Percentiles rank a stretch among this genome's conserved stretches.
Evolutionary conservation across 306 rosid species (phyloP).

Genomic region (Sechiopsis laciniata): DNA sequence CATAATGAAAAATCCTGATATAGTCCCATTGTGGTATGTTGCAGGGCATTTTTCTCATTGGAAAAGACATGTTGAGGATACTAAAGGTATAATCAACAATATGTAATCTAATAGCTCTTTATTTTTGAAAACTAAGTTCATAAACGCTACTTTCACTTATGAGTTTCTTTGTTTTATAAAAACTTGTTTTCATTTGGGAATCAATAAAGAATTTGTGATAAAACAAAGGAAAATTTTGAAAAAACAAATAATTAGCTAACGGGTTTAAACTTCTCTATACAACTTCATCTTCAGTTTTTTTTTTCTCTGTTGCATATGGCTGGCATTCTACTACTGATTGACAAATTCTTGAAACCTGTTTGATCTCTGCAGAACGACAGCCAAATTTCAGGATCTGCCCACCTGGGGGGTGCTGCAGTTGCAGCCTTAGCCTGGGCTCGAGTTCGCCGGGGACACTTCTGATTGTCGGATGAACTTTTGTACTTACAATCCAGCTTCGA

Average conservation of each 20-base stretch:
- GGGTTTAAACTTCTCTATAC: not conserved
- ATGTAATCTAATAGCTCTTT: not conserved
- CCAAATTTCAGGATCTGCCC: constrained; percentile 65
- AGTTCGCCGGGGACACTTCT: constrained; percentile 66
- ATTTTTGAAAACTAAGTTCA: too few species aligned
- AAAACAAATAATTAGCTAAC: too few species aligned
- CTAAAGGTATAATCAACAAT: constrained; percentile 56
- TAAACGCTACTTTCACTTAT: too few species aligned
- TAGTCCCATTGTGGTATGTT: constrained; percentile 28
- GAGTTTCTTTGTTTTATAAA: too few species aligned
- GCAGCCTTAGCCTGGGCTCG: constrained; percentile 80
- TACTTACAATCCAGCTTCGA: not conserved
- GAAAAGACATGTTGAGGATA: constrained; percentile 57
- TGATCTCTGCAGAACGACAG: constrained; percentile 51
- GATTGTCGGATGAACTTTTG: not conserved
- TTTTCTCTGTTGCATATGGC: not conserved
- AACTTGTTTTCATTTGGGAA: too few species aligned
- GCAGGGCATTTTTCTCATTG: constrained; percentile 67
- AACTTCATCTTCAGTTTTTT: not conserved
- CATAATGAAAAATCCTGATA: constrained; percentile 27
- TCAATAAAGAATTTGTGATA: too few species aligned
- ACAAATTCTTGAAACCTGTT: not conserved
- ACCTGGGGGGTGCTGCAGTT: constrained; percentile 83
- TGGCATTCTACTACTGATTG: not conserved
- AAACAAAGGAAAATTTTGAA: too few species aligned